These are phyloP conservation scores for Lipomyces sp. DNA, from an alignment of 805 yeast species.

Conservation along the genomic window DNA sequence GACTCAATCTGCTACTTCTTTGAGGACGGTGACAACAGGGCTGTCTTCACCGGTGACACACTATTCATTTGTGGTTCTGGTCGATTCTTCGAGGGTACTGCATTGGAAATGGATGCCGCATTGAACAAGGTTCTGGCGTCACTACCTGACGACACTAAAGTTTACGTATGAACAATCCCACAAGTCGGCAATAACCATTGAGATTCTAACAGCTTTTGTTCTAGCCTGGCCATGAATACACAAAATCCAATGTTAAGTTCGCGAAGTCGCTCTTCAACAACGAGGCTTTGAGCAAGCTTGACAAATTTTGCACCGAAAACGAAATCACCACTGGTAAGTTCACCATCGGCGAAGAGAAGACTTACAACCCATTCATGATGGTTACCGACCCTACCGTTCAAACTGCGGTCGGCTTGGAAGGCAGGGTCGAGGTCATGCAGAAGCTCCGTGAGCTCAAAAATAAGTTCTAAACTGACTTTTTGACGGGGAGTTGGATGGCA, in stretches of 20 bases:
- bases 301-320: slow-evolving; percentile 54
- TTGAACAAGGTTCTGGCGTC: slow-evolving; percentile 61
- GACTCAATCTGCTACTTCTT: slow-evolving; percentile 91
- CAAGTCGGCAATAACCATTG: background rate
- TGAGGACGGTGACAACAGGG: slow-evolving; percentile 70
- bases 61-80: slow-evolving; percentile 95
- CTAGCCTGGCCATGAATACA: slow-evolving; percentile 93
- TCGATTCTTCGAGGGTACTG: slow-evolving; percentile 90
- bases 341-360: slow-evolving; percentile 80
- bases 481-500: background rate
- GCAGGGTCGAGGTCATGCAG: slow-evolving; percentile 66
- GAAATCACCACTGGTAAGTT: slow-evolving; percentile 85
- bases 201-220: background rate
- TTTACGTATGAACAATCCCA: slow-evolving; percentile 52
- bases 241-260: slow-evolving; percentile 77
- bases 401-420: slow-evolving; percentile 58
- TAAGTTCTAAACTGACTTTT: slow-evolving; percentile 23
- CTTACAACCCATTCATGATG: slow-evolving; percentile 89
- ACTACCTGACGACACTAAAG: slow-evolving; percentile 71
- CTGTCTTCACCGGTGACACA: slow-evolving; percentile 95
- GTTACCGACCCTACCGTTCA: slow-evolving; percentile 62
- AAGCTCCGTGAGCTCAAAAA: slow-evolving; percentile 79
- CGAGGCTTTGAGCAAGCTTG: slow-evolving; percentile 61
- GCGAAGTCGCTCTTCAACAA: slow-evolving; percentile 65
- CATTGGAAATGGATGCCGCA: slow-evolving; percentile 75